phyloP scores from a whole-genome alignment of 345 rosid genomes.

The Punica granatum region DNA sequence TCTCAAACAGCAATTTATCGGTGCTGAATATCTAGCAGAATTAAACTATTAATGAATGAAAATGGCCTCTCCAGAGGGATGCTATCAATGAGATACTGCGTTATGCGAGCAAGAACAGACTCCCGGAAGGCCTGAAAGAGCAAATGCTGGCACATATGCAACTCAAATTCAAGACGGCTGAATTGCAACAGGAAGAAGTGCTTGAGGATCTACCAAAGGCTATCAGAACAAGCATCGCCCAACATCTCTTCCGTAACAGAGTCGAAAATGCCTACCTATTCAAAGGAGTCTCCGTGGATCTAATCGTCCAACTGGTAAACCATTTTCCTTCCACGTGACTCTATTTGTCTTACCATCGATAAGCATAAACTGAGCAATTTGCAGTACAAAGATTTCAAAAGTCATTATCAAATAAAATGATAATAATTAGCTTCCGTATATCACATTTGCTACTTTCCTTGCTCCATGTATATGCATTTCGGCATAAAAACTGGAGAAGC shows the following conservation, averaged over 20 bases:
- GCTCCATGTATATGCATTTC: not conserved
- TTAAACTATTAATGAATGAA: not conserved
- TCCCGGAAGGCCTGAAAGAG: constrained; percentile 77
- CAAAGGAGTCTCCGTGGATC: constrained; percentile 64
- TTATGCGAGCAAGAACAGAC: constrained; percentile 69
- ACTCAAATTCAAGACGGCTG: constrained; percentile 81
- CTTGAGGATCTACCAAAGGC: constrained; percentile 84
- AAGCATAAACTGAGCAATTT: not conserved
- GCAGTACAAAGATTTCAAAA: not conserved
- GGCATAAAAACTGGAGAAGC: not conserved
- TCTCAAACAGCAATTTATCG: not conserved
- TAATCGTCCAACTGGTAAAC: constrained; percentile 64
- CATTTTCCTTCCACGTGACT: not conserved
- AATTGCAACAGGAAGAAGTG: constrained; percentile 81
- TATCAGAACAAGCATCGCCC: constrained; percentile 72
- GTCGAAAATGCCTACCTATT: constrained; percentile 62
- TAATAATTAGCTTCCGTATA: too few species aligned
- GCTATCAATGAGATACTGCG: constrained; percentile 64
- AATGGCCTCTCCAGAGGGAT: constrained; percentile 50
- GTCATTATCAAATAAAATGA: not conserved
- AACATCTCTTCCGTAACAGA: constrained; percentile 56
- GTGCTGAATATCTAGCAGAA: not conserved
- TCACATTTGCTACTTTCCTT: not conserved
- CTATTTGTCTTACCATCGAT: not conserved
- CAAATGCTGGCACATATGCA: constrained; percentile 93